Conservation (phyloP, 805 yeast genomes). For the Candida sakaeoensis region DNA sequence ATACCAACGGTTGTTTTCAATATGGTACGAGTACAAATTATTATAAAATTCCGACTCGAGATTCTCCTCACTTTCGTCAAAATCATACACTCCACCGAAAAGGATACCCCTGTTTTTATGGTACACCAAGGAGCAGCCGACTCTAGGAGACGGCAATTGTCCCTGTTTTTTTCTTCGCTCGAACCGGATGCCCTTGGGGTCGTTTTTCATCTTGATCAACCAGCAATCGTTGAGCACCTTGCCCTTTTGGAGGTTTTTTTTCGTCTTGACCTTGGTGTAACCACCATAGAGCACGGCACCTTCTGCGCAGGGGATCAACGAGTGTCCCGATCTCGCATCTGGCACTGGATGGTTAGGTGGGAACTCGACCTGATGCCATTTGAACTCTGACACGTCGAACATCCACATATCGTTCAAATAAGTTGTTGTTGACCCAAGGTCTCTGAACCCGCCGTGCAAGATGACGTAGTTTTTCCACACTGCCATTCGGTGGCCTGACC, state of each 20-base stretch:
- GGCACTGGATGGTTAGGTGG: conserved; percentile 80
- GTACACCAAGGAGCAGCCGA: conserved; percentile 85
- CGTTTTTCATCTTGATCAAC: conserved; percentile 83
- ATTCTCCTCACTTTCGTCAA: conserved; percentile 91
- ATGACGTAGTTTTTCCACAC: conserved; percentile 89
- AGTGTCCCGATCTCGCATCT: conserved; percentile 92
- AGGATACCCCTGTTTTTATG: conserved; percentile 90
- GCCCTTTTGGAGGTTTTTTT: conserved; percentile 85
- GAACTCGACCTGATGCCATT: conserved; percentile 87
- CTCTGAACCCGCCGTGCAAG: conserved; percentile 90
- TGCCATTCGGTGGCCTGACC: conserved; percentile 90
- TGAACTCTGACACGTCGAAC: conserved; percentile 82
- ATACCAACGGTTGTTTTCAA: conserved; percentile 88
- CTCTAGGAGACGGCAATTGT: conserved; percentile 86
- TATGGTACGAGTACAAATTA: conserved; percentile 73
- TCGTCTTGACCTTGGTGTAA: conserved; percentile 87
- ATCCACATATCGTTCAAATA: conserved; percentile 88
- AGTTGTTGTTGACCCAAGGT: conserved; percentile 77
- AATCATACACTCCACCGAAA: conserved; percentile 95
- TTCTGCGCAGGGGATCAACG: conserved; percentile 71
- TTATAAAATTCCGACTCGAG: conserved; percentile 82
- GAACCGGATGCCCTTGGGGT: conserved; percentile 73
- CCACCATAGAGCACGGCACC: conserved; percentile 93
- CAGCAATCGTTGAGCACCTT: conserved; percentile 84
- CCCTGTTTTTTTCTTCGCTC: conserved; percentile 89